A percentile compares a stretch with the other conserved stretches of the same genome.
Conservation (phyloP, 192 early-diverging fungal genomes). For the Blastocladiella britannica region DNA sequence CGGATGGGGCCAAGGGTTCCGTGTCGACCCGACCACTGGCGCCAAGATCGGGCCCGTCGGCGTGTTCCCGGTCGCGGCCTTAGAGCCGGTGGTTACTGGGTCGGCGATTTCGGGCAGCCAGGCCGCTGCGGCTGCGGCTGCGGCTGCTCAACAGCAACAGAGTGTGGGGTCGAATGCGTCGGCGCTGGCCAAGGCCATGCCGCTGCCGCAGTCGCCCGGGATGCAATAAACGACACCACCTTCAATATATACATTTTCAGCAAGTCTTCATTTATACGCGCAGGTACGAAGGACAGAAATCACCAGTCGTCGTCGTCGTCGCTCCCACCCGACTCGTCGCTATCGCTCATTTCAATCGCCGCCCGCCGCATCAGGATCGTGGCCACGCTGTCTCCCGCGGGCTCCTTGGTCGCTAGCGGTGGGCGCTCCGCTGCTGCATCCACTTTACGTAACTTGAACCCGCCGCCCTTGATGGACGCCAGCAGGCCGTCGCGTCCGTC, state of each 20-base stretch:
- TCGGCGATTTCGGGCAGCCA: too few relatives aligned
- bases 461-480: not conserved
- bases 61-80: not conserved
- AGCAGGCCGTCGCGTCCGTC: constrained; percentile 12
- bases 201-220: too few relatives aligned
- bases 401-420: constrained; percentile 1
- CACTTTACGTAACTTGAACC: constrained; percentile 19
- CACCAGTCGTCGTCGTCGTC: constrained; percentile 5
- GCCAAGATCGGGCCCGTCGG: not conserved
- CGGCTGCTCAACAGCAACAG: too few relatives aligned
- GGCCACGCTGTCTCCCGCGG: constrained; percentile 13
- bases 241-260: too few relatives aligned
- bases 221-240: too few relatives aligned
- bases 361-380: constrained; percentile 25
- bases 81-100: not conserved
- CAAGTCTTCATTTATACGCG: too few relatives aligned
- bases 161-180: too few relatives aligned
- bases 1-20: not conserved
- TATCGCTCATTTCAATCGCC: constrained; percentile 29
- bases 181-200: too few relatives aligned
- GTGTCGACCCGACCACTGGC: not conserved
- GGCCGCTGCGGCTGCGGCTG: too few relatives aligned
- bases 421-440: constrained; percentile 2
- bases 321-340: constrained; percentile 12
- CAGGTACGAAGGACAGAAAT: too few relatives aligned